phyloP scores from a whole-genome alignment of 2,329 filamentous ascomycete genomes.

The Scedosporium aurantiacum region DNA sequence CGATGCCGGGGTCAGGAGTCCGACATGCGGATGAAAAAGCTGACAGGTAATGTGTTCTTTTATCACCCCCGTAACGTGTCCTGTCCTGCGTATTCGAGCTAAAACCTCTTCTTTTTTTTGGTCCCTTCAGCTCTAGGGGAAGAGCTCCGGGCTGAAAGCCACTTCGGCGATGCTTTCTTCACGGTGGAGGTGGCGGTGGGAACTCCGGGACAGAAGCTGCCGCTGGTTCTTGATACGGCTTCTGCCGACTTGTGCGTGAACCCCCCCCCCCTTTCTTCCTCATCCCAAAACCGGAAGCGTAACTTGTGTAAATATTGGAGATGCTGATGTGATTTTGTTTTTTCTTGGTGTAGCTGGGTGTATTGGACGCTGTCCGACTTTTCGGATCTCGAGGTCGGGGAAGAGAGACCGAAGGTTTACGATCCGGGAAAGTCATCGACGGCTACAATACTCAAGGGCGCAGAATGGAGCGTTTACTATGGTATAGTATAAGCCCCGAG shows the following conservation, averaged over 20 bases:
- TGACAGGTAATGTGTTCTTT: neutral
- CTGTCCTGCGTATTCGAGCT: no score
- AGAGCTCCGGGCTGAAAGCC: conserved; percentile 14
- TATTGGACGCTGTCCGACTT: neutral
- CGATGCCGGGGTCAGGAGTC: neutral
- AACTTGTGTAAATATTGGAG: no score
- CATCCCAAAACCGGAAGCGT: neutral
- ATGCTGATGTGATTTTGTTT: neutral
- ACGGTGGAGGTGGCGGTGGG: conserved; percentile 33
- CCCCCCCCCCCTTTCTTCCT: neutral
- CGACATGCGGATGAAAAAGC: neutral
- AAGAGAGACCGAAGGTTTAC: conserved; percentile 28
- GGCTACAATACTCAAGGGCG: conserved; percentile 26
- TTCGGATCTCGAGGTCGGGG: conserved; percentile 29
- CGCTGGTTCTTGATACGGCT: conserved; percentile 41
- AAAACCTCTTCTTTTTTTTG: neutral
- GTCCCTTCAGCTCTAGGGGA: conserved; percentile 5
- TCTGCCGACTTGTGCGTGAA: conserved; percentile 51
- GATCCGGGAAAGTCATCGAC: conserved; percentile 33
- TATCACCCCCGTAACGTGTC: neutral
- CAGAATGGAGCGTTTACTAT: conserved; percentile 38
- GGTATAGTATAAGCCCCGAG: conserved; percentile 22
- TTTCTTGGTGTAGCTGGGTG: neutral
- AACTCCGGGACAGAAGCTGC: conserved; percentile 34
- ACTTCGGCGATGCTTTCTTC: conserved; percentile 28